A percentile compares a stretch with the other conserved stretches of the same genome.
Conservation (phyloP, 805 yeast genomes). For the Ogataea naganishii region DNA sequence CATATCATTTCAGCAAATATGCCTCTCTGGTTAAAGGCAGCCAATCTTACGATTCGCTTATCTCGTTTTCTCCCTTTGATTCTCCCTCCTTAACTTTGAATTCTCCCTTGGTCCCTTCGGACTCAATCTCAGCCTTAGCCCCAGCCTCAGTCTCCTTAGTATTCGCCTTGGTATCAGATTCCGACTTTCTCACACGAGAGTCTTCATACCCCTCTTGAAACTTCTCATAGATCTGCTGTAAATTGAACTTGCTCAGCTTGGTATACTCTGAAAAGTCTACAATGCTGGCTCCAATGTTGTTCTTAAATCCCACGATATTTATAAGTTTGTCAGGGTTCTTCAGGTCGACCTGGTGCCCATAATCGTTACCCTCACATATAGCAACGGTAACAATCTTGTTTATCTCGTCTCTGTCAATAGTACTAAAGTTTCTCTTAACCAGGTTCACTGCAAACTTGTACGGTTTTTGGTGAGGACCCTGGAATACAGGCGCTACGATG, state of each 20-base stretch:
- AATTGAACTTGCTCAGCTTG: constrained; percentile 57
- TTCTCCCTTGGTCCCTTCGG: no score
- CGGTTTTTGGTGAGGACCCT: constrained; percentile 32
- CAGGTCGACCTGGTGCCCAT: constrained; percentile 72
- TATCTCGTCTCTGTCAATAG: constrained; percentile 62
- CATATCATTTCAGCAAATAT: no score
- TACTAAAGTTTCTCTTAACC: constrained; percentile 67
- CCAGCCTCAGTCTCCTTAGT: constrained; percentile 1
- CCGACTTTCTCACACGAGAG: constrained; percentile 4
- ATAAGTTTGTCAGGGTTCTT: constrained; percentile 71
- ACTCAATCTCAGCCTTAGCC: no score
- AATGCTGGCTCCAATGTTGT: constrained; percentile 80
- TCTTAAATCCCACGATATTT: constrained; percentile 82
- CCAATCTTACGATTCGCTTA: no score
- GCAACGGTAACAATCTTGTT: constrained; percentile 43
- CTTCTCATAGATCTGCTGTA: constrained; percentile 70
- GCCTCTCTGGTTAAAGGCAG: no score
- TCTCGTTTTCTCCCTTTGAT: no score
- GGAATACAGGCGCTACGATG: constrained; percentile 66
- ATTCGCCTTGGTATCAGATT: constrained; percentile 2
- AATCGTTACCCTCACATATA: constrained; percentile 61
- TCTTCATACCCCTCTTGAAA: constrained; percentile 14
- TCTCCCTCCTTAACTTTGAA: no score
- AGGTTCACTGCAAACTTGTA: constrained; percentile 73
- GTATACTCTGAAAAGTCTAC: constrained; percentile 49